phyloP scores from a whole-genome alignment of 768 basidiomycete genomes.

The Candolleomyces eurysporus region DNA sequence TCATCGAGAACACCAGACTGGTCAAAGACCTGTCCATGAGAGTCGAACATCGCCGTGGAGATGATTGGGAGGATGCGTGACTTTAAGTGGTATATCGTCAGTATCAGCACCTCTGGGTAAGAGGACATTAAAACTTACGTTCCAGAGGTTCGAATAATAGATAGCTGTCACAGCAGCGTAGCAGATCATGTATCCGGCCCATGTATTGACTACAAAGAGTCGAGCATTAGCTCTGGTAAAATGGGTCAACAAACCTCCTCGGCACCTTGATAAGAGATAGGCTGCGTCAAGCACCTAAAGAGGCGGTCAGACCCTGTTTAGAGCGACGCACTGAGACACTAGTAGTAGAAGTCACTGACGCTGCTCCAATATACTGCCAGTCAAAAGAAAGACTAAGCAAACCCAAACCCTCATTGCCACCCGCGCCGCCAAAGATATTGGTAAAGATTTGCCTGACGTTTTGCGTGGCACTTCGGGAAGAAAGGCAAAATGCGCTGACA shows the following conservation, averaged over 20 bases:
- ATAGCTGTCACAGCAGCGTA: slow-evolving; percentile 53
- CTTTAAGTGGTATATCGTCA: slow-evolving; percentile 23
- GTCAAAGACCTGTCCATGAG: slow-evolving; percentile 53
- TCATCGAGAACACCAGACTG: slow-evolving; percentile 53
- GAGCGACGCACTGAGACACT: not conserved
- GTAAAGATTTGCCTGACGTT: slow-evolving; percentile 50
- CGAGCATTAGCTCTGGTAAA: not conserved
- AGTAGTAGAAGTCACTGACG: slow-evolving; percentile 17
- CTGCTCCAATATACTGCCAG: slow-evolving; percentile 63
- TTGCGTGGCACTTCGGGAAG: slow-evolving; percentile 46
- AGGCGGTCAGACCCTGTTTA: not conserved
- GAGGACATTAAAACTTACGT: slow-evolving; percentile 32
- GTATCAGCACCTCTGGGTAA: not conserved
- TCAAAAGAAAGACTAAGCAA: slow-evolving; percentile 61
- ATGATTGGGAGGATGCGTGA: slow-evolving; percentile 57
- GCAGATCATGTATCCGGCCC: slow-evolving; percentile 52
- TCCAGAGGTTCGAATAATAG: slow-evolving; percentile 65
- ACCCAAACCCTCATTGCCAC: slow-evolving; percentile 68
- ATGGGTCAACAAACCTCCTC: not conserved
- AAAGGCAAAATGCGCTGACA: slow-evolving; percentile 58
- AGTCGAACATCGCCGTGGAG: slow-evolving; percentile 54
- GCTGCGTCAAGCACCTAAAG: slow-evolving; percentile 49
- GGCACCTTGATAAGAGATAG: slow-evolving; percentile 54
- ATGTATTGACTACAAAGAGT: slow-evolving; percentile 45
- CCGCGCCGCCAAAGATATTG: slow-evolving; percentile 63